These are phyloP conservation scores for Quercus engelmannii DNA, from an alignment of 306 rosid species.

Conservation along the genomic window DNA sequence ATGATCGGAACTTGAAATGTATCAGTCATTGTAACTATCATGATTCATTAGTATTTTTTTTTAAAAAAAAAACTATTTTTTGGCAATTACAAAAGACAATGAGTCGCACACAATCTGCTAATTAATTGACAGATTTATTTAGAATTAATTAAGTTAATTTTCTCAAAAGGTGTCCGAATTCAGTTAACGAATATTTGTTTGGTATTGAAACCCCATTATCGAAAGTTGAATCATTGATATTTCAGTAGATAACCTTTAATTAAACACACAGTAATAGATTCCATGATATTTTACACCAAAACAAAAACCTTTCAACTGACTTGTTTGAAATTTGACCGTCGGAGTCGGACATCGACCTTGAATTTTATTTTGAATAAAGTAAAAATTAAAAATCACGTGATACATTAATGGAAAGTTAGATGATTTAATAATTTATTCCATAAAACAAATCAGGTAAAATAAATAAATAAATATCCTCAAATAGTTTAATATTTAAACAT, in stretches of 20 bases:
- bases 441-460: not conserved
- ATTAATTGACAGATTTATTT: not conserved
- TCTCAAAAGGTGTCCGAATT: not conserved
- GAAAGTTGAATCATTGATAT: not conserved
- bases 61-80: too few species aligned
- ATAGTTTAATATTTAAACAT: too few species aligned
- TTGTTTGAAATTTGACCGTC: conserved; percentile 20
- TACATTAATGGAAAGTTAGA: not conserved
- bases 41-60: too few species aligned
- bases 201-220: not conserved
- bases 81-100: too few species aligned
- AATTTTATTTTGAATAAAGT: not conserved
- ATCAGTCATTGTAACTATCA: too few species aligned
- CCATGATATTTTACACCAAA: not conserved
- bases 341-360: conserved; percentile 26
- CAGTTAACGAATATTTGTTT: not conserved
- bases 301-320: conserved; percentile 14
- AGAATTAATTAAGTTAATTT: not conserved
- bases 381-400: conserved; percentile 21
- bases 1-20: too few species aligned
- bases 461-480: too few species aligned
- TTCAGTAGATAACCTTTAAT: not conserved
- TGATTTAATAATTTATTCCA: not conserved
- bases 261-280: not conserved
- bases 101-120: too few species aligned